Percentiles rank a stretch among this genome's conserved stretches.
Conservation (phyloP, 441 rosid species). For the Pelargonium myrrhifolium region DNA sequence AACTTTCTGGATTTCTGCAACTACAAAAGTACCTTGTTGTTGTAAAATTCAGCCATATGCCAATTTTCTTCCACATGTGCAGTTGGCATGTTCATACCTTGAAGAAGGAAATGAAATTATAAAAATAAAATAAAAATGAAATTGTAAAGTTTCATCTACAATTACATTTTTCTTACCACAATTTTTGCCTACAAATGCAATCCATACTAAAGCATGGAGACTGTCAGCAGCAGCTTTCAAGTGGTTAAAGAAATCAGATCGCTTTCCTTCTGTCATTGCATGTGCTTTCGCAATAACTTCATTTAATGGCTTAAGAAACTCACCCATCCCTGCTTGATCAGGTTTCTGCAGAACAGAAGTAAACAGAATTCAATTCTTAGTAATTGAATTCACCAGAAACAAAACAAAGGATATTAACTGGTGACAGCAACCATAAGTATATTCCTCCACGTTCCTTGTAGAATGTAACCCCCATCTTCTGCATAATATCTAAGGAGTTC, state of each 20-base stretch:
- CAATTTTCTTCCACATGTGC: conserved; percentile 97
- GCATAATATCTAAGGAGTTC: not conserved
- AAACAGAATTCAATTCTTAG: conserved; percentile 4
- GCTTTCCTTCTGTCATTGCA: conserved; percentile 67
- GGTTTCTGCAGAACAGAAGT: conserved; percentile 54
- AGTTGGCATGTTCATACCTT: conserved; percentile 96
- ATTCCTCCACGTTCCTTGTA: not conserved
- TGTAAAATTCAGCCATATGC: conserved; percentile 98
- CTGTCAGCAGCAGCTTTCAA: conserved; percentile 73
- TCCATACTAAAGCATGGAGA: conserved; percentile 81
- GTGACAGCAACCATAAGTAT: not conserved
- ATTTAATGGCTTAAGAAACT: conserved; percentile 76
- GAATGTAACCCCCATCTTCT: not conserved
- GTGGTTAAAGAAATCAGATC: conserved; percentile 85
- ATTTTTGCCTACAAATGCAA: conserved; percentile 85
- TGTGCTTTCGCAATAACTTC: conserved; percentile 68
- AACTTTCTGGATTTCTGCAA: not conserved
- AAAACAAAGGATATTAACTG: not conserved
- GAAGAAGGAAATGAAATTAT: conserved; percentile 14
- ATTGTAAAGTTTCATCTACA: not conserved
- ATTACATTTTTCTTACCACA: conserved; percentile 50
- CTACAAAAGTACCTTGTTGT: conserved; percentile 59
- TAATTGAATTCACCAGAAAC: conserved; percentile 7
- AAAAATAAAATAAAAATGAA: conserved; percentile 12
- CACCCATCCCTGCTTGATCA: conserved; percentile 52